Conservation (phyloP, 2,329 filamentous ascomycete species). For the Phialophora expanda region DNA sequence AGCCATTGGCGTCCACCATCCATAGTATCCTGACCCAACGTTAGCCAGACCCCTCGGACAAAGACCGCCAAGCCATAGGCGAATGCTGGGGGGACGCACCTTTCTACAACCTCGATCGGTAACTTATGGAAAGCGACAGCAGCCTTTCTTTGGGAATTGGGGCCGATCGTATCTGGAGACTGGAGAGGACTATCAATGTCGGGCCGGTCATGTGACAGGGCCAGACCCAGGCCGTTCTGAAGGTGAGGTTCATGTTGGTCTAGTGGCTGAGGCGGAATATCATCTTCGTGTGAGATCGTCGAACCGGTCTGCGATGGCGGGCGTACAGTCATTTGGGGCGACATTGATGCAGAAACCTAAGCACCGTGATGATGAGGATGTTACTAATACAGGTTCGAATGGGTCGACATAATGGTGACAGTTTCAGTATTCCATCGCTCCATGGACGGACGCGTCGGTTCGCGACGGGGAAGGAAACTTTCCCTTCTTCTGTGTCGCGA, state of each 20-base stretch:
- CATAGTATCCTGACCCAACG: conserved; percentile 51
- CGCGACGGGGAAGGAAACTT: conserved; percentile 24
- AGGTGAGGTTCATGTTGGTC: conserved; percentile 28
- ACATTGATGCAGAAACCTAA: conserved; percentile 22
- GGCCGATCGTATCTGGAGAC: conserved; percentile 15
- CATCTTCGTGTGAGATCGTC: conserved; percentile 28
- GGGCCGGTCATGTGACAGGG: conserved; percentile 22
- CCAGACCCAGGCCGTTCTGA: conserved; percentile 8
- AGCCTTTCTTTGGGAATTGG: conserved; percentile 11
- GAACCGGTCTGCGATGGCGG: conserved; percentile 28
- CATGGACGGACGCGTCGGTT: conserved; percentile 31
- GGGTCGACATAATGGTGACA: conserved; percentile 26
- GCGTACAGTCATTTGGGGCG: conserved; percentile 22
- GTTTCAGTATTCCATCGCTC: conserved; percentile 20
- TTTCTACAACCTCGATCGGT: conserved; percentile 36
- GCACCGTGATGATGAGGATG: not conserved
- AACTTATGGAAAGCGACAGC: conserved; percentile 34
- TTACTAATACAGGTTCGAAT: conserved; percentile 14
- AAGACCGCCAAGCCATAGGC: conserved; percentile 1
- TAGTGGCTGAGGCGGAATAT: conserved; percentile 36
- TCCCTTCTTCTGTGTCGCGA: conserved; percentile 12
- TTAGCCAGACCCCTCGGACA: conserved; percentile 20
- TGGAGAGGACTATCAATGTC: conserved; percentile 6
- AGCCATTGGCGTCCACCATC: conserved; percentile 53
- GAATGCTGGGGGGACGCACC: conserved; percentile 24